Evolutionary conservation across 768 basidiomycete genomes (phyloP).

Genomic region (Russula griseocarnosa): DNA sequence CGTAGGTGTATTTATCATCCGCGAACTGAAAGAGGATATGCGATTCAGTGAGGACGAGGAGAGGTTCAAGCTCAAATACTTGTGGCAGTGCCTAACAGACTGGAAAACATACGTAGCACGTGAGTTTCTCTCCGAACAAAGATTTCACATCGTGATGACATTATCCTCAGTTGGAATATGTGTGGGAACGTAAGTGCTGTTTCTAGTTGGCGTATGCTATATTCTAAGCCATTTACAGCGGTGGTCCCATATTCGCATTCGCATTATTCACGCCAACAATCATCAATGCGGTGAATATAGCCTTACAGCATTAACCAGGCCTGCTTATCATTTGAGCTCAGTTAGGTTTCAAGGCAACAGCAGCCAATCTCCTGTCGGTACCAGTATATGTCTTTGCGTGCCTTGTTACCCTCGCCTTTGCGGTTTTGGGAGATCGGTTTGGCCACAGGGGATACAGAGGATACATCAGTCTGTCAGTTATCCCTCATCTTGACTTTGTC

Average conservation of each 20-base stretch:
- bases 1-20: not conserved
- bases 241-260: not conserved
- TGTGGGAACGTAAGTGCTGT: not conserved
- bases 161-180: not conserved
- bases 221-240: not conserved
- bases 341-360: conserved; percentile 3
- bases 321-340: not conserved
- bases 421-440: not conserved
- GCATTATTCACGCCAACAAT: conserved; percentile 4
- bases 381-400: not conserved
- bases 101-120: conserved; percentile 2
- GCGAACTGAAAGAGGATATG: not conserved
- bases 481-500: too few species aligned
- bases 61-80: not conserved
- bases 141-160: not conserved
- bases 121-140: not conserved
- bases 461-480: not conserved
- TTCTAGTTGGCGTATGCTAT: not conserved
- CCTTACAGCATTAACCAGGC: too few species aligned
- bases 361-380: conserved; percentile 1
- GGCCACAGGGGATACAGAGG: not conserved
- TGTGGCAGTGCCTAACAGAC: conserved; percentile 6
- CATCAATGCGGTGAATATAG: not conserved
- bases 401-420: not conserved
- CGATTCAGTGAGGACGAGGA: not conserved